Percentiles rank a stretch among this genome's conserved stretches.
These are phyloP conservation scores for Astraeus odoratus DNA, from an alignment of 768 basidiomycete species.

Conservation along the genomic window DNA sequence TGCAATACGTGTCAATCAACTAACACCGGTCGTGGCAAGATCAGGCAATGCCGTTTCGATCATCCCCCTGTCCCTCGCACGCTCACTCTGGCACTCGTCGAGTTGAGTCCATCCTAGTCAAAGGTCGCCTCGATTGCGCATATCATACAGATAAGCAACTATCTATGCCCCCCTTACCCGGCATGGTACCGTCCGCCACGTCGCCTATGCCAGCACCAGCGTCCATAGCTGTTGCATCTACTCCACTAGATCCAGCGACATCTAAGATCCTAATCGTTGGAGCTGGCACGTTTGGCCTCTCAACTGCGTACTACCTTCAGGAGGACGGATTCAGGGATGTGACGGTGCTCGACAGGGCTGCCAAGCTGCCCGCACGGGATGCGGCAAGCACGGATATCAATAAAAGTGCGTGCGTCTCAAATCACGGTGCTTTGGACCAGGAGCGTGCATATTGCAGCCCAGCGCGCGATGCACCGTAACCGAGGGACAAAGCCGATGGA, in stretches of 20 bases:
- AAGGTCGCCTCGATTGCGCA: no score
- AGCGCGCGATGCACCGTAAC: no score
- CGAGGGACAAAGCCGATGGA: neutral
- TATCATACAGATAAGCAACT: no score
- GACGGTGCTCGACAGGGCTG: constrained; percentile 69
- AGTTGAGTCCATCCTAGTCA: no score
- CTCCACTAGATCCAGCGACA: neutral
- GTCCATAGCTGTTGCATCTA: neutral
- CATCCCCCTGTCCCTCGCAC: no score
- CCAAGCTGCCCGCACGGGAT: constrained; percentile 69
- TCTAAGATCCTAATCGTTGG: constrained; percentile 55
- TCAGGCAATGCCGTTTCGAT: no score
- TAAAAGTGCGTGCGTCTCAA: constrained; percentile 20
- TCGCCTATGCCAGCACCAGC: neutral
- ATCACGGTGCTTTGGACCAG: neutral
- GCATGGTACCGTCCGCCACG: neutral
- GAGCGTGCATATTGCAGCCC: no score
- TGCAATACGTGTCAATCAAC: no score
- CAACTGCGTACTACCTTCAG: constrained; percentile 77
- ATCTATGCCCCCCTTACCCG: no score
- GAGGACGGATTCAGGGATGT: constrained; percentile 60
- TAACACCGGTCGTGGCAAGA: no score
- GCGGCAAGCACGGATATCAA: constrained; percentile 60
- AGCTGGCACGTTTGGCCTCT: constrained; percentile 81
- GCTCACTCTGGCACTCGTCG: no score